Evolutionary conservation across 495 filamentous ascomycete genomes (phyloP), one percentile per base, ranked within the genome.

Genomic region (Penicillium egyptiacum): DNA sequence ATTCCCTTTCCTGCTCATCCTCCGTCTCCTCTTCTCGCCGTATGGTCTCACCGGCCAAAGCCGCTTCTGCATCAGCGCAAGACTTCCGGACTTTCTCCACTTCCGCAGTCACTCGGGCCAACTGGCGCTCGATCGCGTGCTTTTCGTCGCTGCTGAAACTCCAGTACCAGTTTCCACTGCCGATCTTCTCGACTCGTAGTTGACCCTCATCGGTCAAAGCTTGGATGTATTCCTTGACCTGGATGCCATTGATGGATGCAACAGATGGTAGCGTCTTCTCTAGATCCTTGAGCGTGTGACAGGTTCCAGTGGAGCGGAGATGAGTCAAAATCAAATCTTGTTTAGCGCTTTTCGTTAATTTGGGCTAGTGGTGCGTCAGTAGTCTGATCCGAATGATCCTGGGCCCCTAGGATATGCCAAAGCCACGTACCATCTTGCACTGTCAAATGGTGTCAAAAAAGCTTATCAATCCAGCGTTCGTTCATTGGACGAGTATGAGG

Each of bases 151-250:
- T 82, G 30, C 70, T 68, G 65, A 92, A 92, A 57, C 77, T 80
- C 88, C 88, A 92, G 74, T 90, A 91, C 88, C 88, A 92, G 65
- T 91, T 91, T 16, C 85, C 87, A 53, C 79, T 87, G 54, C 88
- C 88, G 63, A 92, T 91, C 73, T 90, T 91, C 75, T 91, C 88
- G 16, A 89, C 84, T 11, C 78, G 82, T 54, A 91, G 79, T 56
- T 81, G 81, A 55, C 77, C 75, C 44, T 91, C 88, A 58, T 91
- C 86, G 0, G 70, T 66, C 4, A 90, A 74, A 5, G 77, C 75
- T 68, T 87, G 83, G 30, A 90, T 74, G 67, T 83, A 87, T 57
- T 89, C 86, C 69, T 87, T 87, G 48, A 88, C 85, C 63, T 86
- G 83, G 72, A 88, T 86, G 50, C 79, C 75, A 62, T 85, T 84